Evolutionary conservation across 305 asterid species (phyloP), one percentile per base, ranked within the genome.

Genomic region (Solanum hybrid): DNA sequence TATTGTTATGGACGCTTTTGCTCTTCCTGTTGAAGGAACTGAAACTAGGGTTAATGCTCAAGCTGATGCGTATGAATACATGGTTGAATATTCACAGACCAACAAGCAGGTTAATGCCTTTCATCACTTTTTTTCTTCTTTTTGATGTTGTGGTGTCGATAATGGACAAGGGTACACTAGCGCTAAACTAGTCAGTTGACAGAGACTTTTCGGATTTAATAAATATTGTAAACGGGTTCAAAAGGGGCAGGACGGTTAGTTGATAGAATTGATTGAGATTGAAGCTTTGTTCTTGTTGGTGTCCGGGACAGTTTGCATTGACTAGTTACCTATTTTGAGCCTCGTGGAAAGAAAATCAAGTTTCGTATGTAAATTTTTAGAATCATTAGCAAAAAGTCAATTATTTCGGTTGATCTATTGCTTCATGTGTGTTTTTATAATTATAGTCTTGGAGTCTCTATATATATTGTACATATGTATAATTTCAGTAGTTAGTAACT

Each of bases 41-140:
- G 99, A 97, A 90, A 97, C 99, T 91, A 96, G 99, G 95, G 99
- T 97, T 91, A 97, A 97, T 93, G 99, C 99, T 37, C 99, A 96
- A 94, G 99, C 99, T 71, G 99, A 97, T 95, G 99, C 99, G 2
- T 96, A 97, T 89, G 99, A 97, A 92, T 97, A 97, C 88, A 97
- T 97, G 99, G 99, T 97, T 61, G 98, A 96, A 86, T 97, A 97
- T 89, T 96, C 98, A 5, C 94, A 92, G 92, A 97, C 98, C 24
- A 97, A 96, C 89, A 96, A 94, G 88, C 97, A 96, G 98, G 99
- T 95, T 89, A 34, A 74, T 75, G 51, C 35, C 20, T 3, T 33
- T 64, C 74, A n/a, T 61, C n/a, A 18, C 34, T 29, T 51, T 11
- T 31, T 31, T 37, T 37, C 31, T 12, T n/a, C 8, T 24, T 78